Conservation (phyloP, 2,329 filamentous ascomycete species). For the Cercospora sojina region DNA sequence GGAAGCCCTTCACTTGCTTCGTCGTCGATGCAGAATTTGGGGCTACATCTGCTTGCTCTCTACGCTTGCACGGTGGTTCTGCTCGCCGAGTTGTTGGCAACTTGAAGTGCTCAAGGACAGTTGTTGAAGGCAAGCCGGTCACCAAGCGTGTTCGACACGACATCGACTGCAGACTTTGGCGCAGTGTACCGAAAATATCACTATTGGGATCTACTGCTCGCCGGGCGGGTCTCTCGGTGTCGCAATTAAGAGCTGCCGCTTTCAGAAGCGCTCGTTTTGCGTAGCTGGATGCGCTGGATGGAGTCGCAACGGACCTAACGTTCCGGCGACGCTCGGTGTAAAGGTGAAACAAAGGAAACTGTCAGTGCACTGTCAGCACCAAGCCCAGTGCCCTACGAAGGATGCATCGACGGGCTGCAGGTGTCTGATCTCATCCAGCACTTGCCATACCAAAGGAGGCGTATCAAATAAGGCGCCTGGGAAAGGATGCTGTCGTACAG, state of each 20-base stretch:
- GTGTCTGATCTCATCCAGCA: neutral
- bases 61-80: neutral
- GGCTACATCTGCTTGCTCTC: neutral
- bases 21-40: neutral
- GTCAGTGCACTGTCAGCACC: neutral
- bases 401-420: neutral
- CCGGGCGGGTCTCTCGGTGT: neutral
- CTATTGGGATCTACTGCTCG: neutral
- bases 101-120: neutral
- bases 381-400: neutral
- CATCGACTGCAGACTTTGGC: too few species aligned
- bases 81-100: neutral
- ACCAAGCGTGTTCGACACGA: neutral
- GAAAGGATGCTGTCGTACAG: neutral
- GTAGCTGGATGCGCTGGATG: neutral
- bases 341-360: neutral
- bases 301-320: neutral
- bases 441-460: neutral
- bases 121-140: neutral
- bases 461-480: neutral
- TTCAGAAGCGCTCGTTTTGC: neutral
- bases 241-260: neutral
- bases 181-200: too few species aligned
- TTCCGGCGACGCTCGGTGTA: neutral
- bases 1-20: neutral